A percentile compares a stretch with the other conserved stretches of the same genome.
Evolutionary conservation across 2,329 filamentous ascomycete genomes (phyloP).

Genomic region (Bipolaris gigantea): DNA sequence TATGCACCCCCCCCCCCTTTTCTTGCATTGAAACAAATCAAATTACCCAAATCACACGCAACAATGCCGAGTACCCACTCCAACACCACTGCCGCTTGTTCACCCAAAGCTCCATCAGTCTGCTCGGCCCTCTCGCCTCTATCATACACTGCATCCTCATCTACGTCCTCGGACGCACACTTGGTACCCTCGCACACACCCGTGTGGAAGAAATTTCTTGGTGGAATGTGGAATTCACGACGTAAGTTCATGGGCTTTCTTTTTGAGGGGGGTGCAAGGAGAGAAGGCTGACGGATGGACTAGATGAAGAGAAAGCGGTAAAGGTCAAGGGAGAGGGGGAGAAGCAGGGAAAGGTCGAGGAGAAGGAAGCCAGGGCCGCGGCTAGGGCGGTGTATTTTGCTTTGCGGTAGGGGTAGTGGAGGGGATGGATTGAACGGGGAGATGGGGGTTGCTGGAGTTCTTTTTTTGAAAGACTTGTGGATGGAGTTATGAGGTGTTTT

Average conservation of each 20-base stretch:
- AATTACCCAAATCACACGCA: too few relatives aligned
- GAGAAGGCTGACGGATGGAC: too few relatives aligned
- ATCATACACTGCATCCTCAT: constrained; percentile 12
- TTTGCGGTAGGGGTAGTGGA: not conserved
- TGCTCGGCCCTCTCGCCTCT: constrained; percentile 9
- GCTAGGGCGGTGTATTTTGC: constrained; percentile 17
- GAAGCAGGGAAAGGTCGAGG: not conserved
- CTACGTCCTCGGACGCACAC: constrained; percentile 4
- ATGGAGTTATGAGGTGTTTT: too few relatives aligned
- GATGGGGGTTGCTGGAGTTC: not conserved
- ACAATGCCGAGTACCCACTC: constrained; percentile 4
- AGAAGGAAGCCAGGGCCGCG: constrained; percentile 12
- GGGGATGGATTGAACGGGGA: too few relatives aligned
- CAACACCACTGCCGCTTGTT: not conserved
- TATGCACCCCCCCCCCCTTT: too few relatives aligned
- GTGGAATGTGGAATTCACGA: constrained; percentile 15
- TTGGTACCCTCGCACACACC: constrained; percentile 15
- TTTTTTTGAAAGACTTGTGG: too few relatives aligned
- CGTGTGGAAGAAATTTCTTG: constrained; percentile 19
- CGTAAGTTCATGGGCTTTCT: constrained; percentile 1
- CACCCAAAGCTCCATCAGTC: not conserved
- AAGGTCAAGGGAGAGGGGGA: not conserved
- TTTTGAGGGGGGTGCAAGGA: too few relatives aligned
- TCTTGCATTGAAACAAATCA: too few relatives aligned
- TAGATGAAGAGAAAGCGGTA: not conserved